Conservation (phyloP, 768 basidiomycete species). For the Xanthoconium stramineum region DNA sequence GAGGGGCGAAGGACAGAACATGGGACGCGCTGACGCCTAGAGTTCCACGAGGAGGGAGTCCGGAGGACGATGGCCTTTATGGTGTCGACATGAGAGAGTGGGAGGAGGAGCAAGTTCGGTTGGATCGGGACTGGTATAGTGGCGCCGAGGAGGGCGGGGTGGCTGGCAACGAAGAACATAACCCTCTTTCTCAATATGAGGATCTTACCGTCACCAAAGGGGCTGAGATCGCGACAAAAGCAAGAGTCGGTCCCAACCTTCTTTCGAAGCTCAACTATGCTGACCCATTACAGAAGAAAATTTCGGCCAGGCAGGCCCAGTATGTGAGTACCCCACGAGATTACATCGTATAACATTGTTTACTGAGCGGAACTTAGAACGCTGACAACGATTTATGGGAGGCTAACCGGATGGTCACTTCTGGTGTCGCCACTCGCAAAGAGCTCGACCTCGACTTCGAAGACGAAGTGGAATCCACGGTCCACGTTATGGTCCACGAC, state of each 20-base stretch:
- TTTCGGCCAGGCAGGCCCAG: conserved; percentile 94
- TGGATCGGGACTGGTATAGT: conserved; percentile 97
- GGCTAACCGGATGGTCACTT: conserved; percentile 94
- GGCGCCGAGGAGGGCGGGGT: conserved; percentile 85
- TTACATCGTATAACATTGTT: conserved; percentile 1
- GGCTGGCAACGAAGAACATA: conserved; percentile 88
- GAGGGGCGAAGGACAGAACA: conserved; percentile 45
- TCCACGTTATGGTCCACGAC: conserved; percentile 96
- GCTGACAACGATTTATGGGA: conserved; percentile 99
- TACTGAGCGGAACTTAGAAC: conserved; percentile 52
- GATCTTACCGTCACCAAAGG: conserved; percentile 69
- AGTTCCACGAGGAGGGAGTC: conserved; percentile 60
- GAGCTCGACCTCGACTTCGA: conserved; percentile 92
- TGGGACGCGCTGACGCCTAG: conserved; percentile 90
- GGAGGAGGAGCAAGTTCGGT: conserved; percentile 92
- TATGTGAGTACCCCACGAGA: conserved; percentile 55
- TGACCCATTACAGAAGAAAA: conserved; percentile 58
- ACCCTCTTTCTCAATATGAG: conserved; percentile 91
- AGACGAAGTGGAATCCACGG: conserved; percentile 93
- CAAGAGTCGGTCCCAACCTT: conserved; percentile 48
- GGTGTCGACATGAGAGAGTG: conserved; percentile 82
- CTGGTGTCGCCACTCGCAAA: conserved; percentile 87
- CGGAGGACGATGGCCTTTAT: conserved; percentile 62
- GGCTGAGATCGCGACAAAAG: conserved; percentile 72
- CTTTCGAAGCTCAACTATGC: background rate